phyloP scores from a whole-genome alignment of 2,329 filamentous ascomycete species.

The Neonectria magnoliae region DNA sequence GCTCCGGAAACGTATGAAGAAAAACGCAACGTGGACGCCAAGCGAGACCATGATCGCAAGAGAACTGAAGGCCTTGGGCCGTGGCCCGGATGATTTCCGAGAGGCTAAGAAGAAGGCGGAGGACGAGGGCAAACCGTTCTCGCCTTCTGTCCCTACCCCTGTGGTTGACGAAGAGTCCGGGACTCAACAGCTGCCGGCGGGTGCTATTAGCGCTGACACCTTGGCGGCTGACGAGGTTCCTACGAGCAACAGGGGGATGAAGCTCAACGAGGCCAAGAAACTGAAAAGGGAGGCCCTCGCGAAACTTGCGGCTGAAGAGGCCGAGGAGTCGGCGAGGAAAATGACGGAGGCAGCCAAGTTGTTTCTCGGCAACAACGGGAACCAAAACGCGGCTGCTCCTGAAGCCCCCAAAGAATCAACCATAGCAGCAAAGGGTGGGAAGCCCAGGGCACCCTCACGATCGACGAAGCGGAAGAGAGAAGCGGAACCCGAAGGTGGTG shows the following conservation, averaged over 20 bases:
- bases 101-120: constrained; percentile 73
- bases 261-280: constrained; percentile 81
- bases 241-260: constrained; percentile 78
- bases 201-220: constrained; percentile 67
- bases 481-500: constrained; percentile 44
- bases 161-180: constrained; percentile 62
- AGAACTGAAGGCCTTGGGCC: constrained; percentile 76
- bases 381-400: constrained; percentile 38
- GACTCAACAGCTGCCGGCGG: constrained; percentile 64
- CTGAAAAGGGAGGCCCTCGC: constrained; percentile 73
- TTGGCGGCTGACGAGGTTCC: constrained; percentile 69
- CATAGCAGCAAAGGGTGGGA: constrained; percentile 31
- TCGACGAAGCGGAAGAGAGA: constrained; percentile 60
- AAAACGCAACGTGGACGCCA: constrained; percentile 86
- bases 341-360: constrained; percentile 60
- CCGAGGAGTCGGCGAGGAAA: constrained; percentile 65
- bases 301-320: constrained; percentile 70
- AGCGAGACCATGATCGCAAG: constrained; percentile 87
- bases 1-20: constrained; percentile 88
- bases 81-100: constrained; percentile 70
- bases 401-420: constrained; percentile 42
- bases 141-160: constrained; percentile 49
- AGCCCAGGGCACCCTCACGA: constrained; percentile 46
- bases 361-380: constrained; percentile 50
- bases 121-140: constrained; percentile 71